Evolutionary conservation across 2,329 filamentous ascomycete genomes (phyloP), one percentile per base, ranked within the genome.

Genomic region (Penicillium sumatraense): DNA sequence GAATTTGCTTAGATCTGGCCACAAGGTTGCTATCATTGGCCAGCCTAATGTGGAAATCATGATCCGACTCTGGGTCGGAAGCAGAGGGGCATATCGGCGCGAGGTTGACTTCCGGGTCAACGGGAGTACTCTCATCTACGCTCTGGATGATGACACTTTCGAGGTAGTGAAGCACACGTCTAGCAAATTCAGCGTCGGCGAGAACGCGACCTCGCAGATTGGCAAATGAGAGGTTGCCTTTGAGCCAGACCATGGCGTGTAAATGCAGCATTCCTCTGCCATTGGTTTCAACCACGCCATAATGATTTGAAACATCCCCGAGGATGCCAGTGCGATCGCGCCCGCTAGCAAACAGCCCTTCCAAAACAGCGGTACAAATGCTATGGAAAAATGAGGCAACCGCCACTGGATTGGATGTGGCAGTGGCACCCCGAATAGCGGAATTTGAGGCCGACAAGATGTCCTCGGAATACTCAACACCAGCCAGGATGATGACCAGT

Each of bases 181-280:
- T 20, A 20, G 44, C 46, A 41, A 54, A 58, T 14, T 54, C 36
- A n/a, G 16, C 13, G 41, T 54, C 42, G 10, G 31, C 9, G 10
- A 50, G 44, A 40, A 57, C 13, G 18, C 51, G 51, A 11, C 45
- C 24, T 14, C 52, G 46, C 13, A 58, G 24, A 24, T 18, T 14
- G 14, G 23, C 27, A 27, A 51, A 51, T 21, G 27, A 24, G 24
- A 54, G 31, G 23, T 58, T 58, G 14, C 52, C 55, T 47, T 40
- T n/a, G 24, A 55, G 18, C 55, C 51, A 58, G 6, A 55, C 23
- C 3, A 58, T 14, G 13, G 35, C 18, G 24, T 58, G 56, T 4
- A 58, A 10, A 45, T 58, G 48, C 8, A 58, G 27, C 56, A 58
- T 58, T 16, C 44, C 56, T 38, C 56, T 31, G 6, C 51, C 52